Evolutionary conservation across 2,329 filamentous ascomycete genomes (phyloP), one percentile per base, ranked within the genome.

Genomic region (Ilyonectria mors-panacis): DNA sequence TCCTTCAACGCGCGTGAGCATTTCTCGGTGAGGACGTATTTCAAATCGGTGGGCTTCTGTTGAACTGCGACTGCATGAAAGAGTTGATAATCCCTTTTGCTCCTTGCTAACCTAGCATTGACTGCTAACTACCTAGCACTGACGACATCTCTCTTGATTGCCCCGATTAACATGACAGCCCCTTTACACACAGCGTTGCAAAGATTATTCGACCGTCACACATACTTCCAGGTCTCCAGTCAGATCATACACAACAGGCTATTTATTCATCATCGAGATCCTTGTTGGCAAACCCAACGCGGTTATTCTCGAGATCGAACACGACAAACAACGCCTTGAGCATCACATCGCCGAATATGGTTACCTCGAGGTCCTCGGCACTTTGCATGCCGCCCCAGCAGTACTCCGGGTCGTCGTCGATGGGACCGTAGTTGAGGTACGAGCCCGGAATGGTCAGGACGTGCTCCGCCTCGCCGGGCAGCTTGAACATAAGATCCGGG

Each of bases 341-440:
- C 83, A 94, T 93, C 63, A 93, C 85, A 67, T 95, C 93, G 10
- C 94, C 94, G 63, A 95, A 88, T 76, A 97, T 94, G 63, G 86
- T 89, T 69, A 91, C 85, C 2, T 77, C 75, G 56, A 84, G 73
- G 26, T 75, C 76, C 17, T 79, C 80, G 48, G 84, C 79, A 37
- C 82, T 85, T 84, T 96, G 94, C 69, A 97, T 87, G 55, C 93
- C 94, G 62, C 93, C 93, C 78, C 89, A 95, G 85, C 94, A 96
- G 63, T 78, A 84, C 30, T 84, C 84, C 2, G 81, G 81, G 12
- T 85, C 84, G 17, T 85, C 80, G 13, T 84, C 79, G 26, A 85
- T 80, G 15, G 83, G 78, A 1, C 88, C 83, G 73, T 89, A 91
- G 67, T 87, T 85, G 67, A 92, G 80, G 64, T 88, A 84, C 2